A percentile compares a stretch with the other conserved stretches of the same genome.
Conservation (phyloP, 1,284 basidiomycete species). For the Cerioporus squamosus region DNA sequence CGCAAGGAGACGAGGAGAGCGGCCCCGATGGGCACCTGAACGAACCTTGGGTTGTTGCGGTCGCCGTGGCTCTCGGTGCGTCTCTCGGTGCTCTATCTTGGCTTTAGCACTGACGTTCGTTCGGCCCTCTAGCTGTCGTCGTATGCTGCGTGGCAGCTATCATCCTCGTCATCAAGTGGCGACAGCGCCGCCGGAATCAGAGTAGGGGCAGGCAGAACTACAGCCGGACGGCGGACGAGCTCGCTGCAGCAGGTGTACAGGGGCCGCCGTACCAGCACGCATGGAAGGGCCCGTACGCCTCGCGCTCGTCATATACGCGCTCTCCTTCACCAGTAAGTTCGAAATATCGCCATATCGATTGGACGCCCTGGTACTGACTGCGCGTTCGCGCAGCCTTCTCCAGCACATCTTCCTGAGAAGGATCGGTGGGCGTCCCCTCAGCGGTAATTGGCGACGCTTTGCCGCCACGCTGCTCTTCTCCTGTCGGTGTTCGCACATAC, state of each 20-base stretch:
- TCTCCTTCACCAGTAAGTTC: constrained; percentile 22
- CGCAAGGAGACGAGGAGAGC: constrained; percentile 5
- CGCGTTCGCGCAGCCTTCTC: constrained; percentile 2
- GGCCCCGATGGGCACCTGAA: constrained; percentile 18
- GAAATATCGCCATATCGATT: neutral
- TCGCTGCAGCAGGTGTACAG: neutral
- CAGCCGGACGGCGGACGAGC: neutral
- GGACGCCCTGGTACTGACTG: neutral
- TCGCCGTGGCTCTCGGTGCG: constrained; percentile 14
- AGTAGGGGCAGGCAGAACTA: neutral
- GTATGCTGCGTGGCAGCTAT: constrained; percentile 8
- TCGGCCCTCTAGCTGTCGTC: constrained; percentile 3
- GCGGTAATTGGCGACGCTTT: constrained; percentile 2
- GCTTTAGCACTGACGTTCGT: too few species aligned
- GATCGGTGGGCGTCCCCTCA: constrained; percentile 6
- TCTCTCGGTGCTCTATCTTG: neutral
- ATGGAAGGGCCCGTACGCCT: constrained; percentile 14
- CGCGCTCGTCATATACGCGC: constrained; percentile 9
- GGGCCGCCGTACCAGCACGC: constrained; percentile 1
- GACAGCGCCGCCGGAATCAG: constrained; percentile 11
- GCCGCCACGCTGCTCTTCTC: neutral
- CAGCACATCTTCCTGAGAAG: constrained; percentile 19
- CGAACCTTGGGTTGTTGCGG: constrained; percentile 17
- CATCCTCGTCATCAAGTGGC: constrained; percentile 17
- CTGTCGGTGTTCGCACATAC: neutral